Conservation (phyloP, 176 grass and related monocot genomes). For the Phoenix roebelenii region DNA sequence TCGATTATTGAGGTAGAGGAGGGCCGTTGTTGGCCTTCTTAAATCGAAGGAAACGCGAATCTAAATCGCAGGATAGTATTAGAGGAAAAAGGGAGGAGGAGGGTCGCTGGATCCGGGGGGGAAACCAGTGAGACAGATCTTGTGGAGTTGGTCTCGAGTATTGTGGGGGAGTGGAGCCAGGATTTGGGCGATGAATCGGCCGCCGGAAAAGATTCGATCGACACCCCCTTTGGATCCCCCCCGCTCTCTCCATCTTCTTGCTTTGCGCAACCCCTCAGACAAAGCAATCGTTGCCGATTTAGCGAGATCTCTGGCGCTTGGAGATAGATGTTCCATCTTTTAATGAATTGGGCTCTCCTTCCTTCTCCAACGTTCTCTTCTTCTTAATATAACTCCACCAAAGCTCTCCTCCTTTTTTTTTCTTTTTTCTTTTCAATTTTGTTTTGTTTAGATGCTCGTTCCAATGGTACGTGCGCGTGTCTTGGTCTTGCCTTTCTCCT, state of each 20-base stretch:
- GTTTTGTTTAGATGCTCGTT: too few relatives aligned
- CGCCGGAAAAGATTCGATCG: slow-evolving; percentile 10
- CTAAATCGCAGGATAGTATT: background rate
- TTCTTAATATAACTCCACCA: too few relatives aligned
- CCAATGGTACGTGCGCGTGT: too few relatives aligned
- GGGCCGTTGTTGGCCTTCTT: too few relatives aligned
- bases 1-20: too few relatives aligned
- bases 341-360: too few relatives aligned
- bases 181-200: slow-evolving; percentile 4
- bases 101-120: slow-evolving; percentile 6
- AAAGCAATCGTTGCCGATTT: background rate
- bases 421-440: too few relatives aligned
- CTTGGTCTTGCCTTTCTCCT: too few relatives aligned
- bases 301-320: background rate
- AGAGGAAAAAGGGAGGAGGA: background rate
- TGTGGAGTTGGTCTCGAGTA: background rate
- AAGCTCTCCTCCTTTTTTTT: too few relatives aligned
- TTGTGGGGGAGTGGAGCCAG: slow-evolving; percentile 11
- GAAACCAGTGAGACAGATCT: background rate
- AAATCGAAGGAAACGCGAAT: too few relatives aligned
- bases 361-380: too few relatives aligned
- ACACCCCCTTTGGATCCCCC: background rate
- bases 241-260: background rate
- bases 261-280: background rate
- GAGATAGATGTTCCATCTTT: too few relatives aligned